Evolutionary conservation across 371 early-diverging fungal genomes (phyloP), one percentile per base, ranked within the genome.

Genomic region (Mortierella sp.): DNA sequence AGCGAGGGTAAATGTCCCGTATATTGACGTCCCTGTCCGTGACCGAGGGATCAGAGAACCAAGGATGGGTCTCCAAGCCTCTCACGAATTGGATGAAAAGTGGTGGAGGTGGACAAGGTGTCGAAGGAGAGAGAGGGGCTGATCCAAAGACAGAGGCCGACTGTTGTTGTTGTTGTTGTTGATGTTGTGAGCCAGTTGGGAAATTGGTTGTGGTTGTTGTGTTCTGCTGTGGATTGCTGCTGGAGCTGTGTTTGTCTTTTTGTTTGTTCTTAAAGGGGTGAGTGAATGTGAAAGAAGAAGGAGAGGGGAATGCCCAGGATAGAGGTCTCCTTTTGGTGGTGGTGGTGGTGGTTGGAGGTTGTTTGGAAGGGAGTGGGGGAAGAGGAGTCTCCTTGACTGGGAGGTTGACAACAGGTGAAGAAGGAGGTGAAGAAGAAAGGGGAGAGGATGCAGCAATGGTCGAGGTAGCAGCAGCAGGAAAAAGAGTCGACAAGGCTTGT

Each of bases 41-140:
- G 27, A 51, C n/a, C 54, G 78, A 71, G 71, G 76, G 70, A 70
- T 46, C 44, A 54, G 82, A 83, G 79, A 75, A 65, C 83, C 79
- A 63, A 72, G 63, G 65, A 38, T 38, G 27, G 74, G 43, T 71
- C 74, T 74, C 76, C 72, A 78, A 56, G 38, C 48, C 75, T 73
- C 58, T 75, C 73, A 38, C 44, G 48, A 76, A 78, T 43, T 43
- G 55, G 56, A 55, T 72, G 49, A 68, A 71, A 21, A 73, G 54
- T 3, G 74, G 32, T 35, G 80, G 21, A 43, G 71, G 29, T 38
- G n/a, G 70, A 41, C n/a, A 56, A 56, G 81, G 55, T 60, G 43
- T 32, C n/a, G 78, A 51, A 44, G 49, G 38, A 51, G 72, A 56
- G 35, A 71, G 51, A 27, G 41, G 18, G 16, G 14, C 63, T 32